These are phyloP conservation scores for Mortierella sp. DNA, from an alignment of 371 early-diverging fungal genomes.

Conservation along the genomic window DNA sequence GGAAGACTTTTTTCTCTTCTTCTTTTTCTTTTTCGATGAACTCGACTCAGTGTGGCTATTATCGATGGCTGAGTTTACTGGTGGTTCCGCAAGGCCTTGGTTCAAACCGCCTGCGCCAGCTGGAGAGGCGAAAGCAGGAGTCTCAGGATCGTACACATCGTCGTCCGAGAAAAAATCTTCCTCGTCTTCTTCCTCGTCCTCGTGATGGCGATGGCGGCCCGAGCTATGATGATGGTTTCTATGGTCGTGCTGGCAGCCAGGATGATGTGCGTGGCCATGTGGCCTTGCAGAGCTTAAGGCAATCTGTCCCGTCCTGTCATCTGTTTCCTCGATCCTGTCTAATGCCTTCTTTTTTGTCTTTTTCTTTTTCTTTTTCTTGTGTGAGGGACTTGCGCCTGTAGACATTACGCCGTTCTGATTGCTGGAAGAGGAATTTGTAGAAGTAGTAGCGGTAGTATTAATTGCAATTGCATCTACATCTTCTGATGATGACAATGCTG, in stretches of 20 bases:
- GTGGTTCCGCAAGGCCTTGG: slow-evolving; percentile 13
- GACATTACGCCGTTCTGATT: slow-evolving; percentile 10
- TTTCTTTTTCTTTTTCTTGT: slow-evolving; percentile 59
- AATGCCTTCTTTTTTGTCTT: slow-evolving; percentile 42
- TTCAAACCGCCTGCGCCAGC: slow-evolving; percentile 25
- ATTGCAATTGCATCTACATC: slow-evolving; percentile 1
- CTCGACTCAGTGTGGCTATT: slow-evolving; percentile 21
- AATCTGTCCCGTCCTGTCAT: slow-evolving; percentile 18
- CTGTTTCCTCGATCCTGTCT: slow-evolving; percentile 41
- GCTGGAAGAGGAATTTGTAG: slow-evolving; percentile 10
- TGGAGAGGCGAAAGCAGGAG: slow-evolving; percentile 29
- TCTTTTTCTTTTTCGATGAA: slow-evolving; percentile 63
- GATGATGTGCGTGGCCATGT: slow-evolving; percentile 36
- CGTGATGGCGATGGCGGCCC: slow-evolving; percentile 34
- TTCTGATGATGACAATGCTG: not conserved
- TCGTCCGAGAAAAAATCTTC: slow-evolving; percentile 60
- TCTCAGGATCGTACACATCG: slow-evolving; percentile 60
- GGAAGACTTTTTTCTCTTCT: slow-evolving; percentile 61
- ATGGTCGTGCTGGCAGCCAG: slow-evolving; percentile 42
- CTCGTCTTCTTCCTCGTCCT: slow-evolving; percentile 53
- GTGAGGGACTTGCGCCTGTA: slow-evolving; percentile 19
- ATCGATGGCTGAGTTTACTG: slow-evolving; percentile 17
- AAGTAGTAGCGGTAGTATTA: not conserved
- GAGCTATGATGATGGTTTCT: slow-evolving; percentile 22
- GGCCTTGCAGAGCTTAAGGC: slow-evolving; percentile 17